Base-by-base conservation (phyloP, 2,329 filamentous ascomycete species). In the Alternaria dauci region DNA sequence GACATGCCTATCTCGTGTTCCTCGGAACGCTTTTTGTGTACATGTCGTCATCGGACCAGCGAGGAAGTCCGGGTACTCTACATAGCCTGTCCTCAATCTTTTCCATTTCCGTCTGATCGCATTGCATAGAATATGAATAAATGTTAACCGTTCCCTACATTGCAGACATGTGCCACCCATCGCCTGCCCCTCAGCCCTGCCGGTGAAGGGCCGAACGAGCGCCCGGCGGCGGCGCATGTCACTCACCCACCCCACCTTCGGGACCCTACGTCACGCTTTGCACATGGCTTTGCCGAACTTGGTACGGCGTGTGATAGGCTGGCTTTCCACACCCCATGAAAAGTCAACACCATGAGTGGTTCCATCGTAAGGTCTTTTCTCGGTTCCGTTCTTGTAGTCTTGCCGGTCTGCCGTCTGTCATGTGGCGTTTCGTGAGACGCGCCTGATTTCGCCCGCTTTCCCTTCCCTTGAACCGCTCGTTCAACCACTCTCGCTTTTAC, bases 131-230 rank as follows among this genome's bases (percentile, higher is more conserved):
- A 25, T 38, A 52, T 16, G 50, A 52, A 52, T 41, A 23, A 52
- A 52, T 52, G 50, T 26, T 52, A 41, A 52, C 23, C 23, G 16
- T 38, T 38, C 53, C 26, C 18, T 39, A 41, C 23, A 32, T 34
- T 44, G 38, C 41, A 32, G 38, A 23, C 28, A 46, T 39, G 34
- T 59, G 46, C 53, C 41, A 36, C 58, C 28, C 51, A 64, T 52
- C 54, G 42, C 60, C 54, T 56, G 42, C 60, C 65, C 59, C 53
- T 65, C 64, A 67, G 64, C 64, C 64, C 59, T 67, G 63, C 50
- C 50, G 54, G 26, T 34, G 53, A 61, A 60, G 62, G 52, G 54
- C 62, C 57, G 59, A 59, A 57, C 47, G 46, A 50, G 41, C 23
- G 46, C 59, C 46, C 53, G 50, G 39, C 53, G 46, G 58, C 58